Evolutionary conservation across 257 asterid genomes (phyloP), one percentile per base, ranked within the genome.

Genomic region (Echites panduratus): DNA sequence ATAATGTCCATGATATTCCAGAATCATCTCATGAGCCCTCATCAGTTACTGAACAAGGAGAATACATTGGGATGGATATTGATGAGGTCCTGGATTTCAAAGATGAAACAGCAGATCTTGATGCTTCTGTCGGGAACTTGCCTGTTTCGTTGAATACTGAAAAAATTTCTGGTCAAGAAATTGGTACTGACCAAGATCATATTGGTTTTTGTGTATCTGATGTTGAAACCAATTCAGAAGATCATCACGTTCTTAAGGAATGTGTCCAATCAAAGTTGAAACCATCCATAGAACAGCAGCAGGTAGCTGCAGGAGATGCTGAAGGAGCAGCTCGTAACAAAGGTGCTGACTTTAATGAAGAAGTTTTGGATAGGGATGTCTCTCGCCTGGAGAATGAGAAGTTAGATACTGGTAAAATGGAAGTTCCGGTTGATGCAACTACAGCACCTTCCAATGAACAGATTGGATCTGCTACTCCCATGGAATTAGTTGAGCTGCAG

Each of bases 41-140:
- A 66, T 52, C 72, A 54, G 83, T 48, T 69, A 47, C 57, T 79
- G 89, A 66, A 67, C 70, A 68, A 41, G 87, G 72, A 71, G 89
- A 87, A 71, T 75, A 75, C 71, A 64, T 50, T 69, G 88, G 53
- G 66, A 77, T 80, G 82, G 85, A 84, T 63, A 76, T 87, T 64
- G 84, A 80, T 73, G 79, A 53, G 52, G 86, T 78, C 57, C 59
- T 84, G 71, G 85, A 79, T 80, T 71, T 82, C 71, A 77, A 76
- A 49, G 80, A 68, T 45, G 83, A 74, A 73, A 72, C 27, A 66
- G 47, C 70, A 43, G 73, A 61, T 62, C 22, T 78, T 78, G 75
- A 78, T 77, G 74, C 56, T 53, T 47, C 77, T 44, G 67, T 24
- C 73, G 74, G 49, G 44, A 43, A 77, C 77, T 68, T 79, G 38